Evolutionary conservation across 2,329 filamentous ascomycete species (phyloP).

Genomic region (Pseudogymnoascus verrucosus): DNA sequence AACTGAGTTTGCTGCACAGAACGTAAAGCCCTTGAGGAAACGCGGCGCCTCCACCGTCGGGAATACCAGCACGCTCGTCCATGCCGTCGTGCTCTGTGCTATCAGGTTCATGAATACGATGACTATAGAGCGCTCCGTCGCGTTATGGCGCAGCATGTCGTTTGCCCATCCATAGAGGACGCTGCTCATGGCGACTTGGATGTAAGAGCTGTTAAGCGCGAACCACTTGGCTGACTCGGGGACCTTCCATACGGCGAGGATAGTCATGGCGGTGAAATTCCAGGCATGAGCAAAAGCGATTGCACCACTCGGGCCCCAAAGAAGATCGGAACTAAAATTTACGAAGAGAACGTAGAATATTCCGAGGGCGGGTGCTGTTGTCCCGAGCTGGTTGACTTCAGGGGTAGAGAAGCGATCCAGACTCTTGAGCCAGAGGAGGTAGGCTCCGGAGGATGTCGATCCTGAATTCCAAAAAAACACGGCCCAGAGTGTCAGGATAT

Average conservation of each 20-base stretch:
- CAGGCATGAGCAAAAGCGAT: slow-evolving; percentile 43
- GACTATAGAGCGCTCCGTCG: slow-evolving; percentile 33
- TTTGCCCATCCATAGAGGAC: slow-evolving; percentile 42
- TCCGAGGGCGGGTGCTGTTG: slow-evolving; percentile 45
- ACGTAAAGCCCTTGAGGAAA: slow-evolving; percentile 34
- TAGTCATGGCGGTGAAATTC: slow-evolving; percentile 46
- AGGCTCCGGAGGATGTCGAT: slow-evolving; percentile 41
- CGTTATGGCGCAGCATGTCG: slow-evolving; percentile 32
- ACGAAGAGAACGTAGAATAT: slow-evolving; percentile 48
- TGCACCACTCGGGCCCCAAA: slow-evolving; percentile 45
- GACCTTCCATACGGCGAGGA: slow-evolving; percentile 48
- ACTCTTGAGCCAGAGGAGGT: slow-evolving; percentile 51
- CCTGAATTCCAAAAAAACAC: slow-evolving; percentile 50
- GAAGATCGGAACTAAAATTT: slow-evolving; percentile 46
- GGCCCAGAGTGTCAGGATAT: slow-evolving; percentile 41
- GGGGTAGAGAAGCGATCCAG: slow-evolving; percentile 39
- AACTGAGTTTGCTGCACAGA: slow-evolving; percentile 25
- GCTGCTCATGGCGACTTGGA: slow-evolving; percentile 37
- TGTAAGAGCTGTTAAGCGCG: slow-evolving; percentile 38
- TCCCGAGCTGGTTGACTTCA: slow-evolving; percentile 43
- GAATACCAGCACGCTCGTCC: slow-evolving; percentile 40
- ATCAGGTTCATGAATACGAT: slow-evolving; percentile 37
- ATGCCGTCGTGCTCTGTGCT: slow-evolving; percentile 39
- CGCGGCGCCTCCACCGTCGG: slow-evolving; percentile 36
- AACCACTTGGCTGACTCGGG: slow-evolving; percentile 47